These are phyloP conservation scores for Wallacemonas rigidus DNA, from an alignment of 208 protist species.

Conservation along the genomic window DNA sequence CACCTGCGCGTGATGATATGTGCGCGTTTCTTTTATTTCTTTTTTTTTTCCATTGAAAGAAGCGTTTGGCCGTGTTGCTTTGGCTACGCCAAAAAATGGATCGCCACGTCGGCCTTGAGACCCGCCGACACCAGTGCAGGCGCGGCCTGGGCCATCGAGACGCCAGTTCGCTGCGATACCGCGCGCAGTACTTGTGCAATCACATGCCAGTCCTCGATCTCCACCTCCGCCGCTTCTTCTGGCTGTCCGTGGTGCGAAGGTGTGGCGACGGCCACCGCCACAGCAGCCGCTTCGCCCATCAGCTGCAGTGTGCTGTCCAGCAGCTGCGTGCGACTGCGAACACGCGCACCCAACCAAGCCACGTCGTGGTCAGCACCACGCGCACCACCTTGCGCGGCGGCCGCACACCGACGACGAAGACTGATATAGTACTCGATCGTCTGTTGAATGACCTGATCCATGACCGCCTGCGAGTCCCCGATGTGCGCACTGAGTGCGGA, in stretches of 20 bases:
- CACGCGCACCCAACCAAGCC: conserved; percentile 18
- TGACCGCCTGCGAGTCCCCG: conserved; percentile 19
- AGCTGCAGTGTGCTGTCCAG: conserved; percentile 40
- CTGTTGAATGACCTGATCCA: conserved; percentile 30
- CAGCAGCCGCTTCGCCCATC: conserved; percentile 9
- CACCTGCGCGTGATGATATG: background rate
- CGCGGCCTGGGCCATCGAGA: conserved; percentile 35
- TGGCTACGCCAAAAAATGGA: conserved; percentile 31
- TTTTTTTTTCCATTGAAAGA: background rate
- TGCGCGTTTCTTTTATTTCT: background rate
- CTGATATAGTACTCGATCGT: conserved; percentile 32
- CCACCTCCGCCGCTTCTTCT: background rate
- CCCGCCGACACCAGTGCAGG: conserved; percentile 43
- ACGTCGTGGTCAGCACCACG: background rate
- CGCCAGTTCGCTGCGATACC: conserved; percentile 16
- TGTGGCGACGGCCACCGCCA: background rate
- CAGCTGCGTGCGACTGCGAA: conserved; percentile 21
- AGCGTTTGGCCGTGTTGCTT: background rate
- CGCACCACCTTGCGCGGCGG: background rate
- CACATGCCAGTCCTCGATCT: conserved; percentile 10
- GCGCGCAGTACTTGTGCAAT: conserved; percentile 25
- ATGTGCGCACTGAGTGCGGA: conserved; percentile 15
- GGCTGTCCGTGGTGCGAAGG: background rate
- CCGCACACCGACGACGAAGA: conserved; percentile 23
- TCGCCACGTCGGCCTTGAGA: conserved; percentile 26